Evolutionary conservation across 805 yeast species (phyloP), one percentile per base, ranked within the genome.

Genomic region (Myxozyma vanderwaltii): DNA sequence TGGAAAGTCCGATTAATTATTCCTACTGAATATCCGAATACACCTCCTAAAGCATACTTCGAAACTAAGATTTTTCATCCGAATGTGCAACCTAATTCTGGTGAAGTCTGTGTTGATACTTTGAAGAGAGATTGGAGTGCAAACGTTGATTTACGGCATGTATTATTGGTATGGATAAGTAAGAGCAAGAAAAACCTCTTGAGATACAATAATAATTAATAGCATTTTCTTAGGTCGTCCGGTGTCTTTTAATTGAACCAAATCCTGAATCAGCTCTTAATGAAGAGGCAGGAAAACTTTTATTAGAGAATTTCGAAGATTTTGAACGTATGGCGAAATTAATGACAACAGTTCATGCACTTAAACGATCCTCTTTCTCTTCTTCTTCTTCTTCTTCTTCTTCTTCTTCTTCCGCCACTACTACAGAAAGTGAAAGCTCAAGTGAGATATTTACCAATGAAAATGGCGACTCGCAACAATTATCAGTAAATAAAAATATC

Each of bases 1-100:
- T 81, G 83, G 83, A 69, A 68, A 50, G 68, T 81, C 27, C 70
- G 70, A 8, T 77, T 81, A 38, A 54, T 55, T 4, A 73, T 79
- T 3, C 72, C 76, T 12, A 31, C 59, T 1, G 71, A 70, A 29
- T 81, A 81, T 62, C 84, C 84, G 3, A 67, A 71, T 17, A 59
- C 65, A 6, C 82, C 84, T 0, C 84, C 84, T 1, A 68, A 62
- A 24, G 77, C 81, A 36, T 69, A 59, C 58, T 81, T 81, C 61
- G 64, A 59, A 33, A 66, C 68, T 17, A 63, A 62, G 45, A 72
- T 63, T 40, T 63, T 71, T 46, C 74, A 71, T 48, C 73, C 73
- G 19, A 70, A 70, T 43, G 72, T 70, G 26, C 68, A 69, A 19
- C 71, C 70, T 4, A 39, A 50, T 12, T 67, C 70, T 2, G 73